Base-by-base conservation (phyloP, 129 eudicot genomes). In the Logfia minima region DNA sequence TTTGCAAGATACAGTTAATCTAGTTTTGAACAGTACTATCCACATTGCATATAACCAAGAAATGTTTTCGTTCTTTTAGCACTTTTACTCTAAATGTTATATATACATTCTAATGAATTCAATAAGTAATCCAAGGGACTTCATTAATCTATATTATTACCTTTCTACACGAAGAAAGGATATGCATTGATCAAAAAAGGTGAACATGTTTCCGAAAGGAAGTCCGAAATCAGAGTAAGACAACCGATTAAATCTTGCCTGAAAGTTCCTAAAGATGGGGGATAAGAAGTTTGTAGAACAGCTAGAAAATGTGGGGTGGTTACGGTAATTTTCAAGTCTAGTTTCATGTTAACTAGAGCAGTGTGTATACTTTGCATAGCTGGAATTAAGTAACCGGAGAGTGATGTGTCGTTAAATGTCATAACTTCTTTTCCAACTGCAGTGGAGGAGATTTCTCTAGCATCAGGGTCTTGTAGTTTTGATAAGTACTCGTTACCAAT, bases 401-500 rank as follows among this genome's bases (percentile, higher is more conserved):
- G 83, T 4, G 75, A 8, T 28, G 97, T 79, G 72, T 94, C 96
- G 71, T 94, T 91, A 45, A 70, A 80, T 0, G 98, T 91, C 5
- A 94, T 72, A 3, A 89, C 97, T 73, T 93, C 98, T 53, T 93
- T 93, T 3, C 98, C 98, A 62, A 93, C 89, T 10, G 92, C 88
- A 56, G 91, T 86, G 81, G 85, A 70, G 83, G 90, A 84, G 75
- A 93, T n/a, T n/a, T n/a, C n/a, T n/a, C n/a, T n/a, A n/a, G n/a
- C 77, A 22, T 67, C 34, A 0, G 93, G 87, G 80, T 94, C 98
- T 58, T 84, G 81, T 80, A 94, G 80, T 23, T 81, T 74, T 4
- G 88, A 34, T 4, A 93, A 23, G 75, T 77, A 83, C 70, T 87
- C 96, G 67, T 93, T 93, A 5, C 90, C 93, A 2, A 93, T 63